phyloP scores from a whole-genome alignment of 73 alveolate genomes.

The Paramecium biaurelia region DNA sequence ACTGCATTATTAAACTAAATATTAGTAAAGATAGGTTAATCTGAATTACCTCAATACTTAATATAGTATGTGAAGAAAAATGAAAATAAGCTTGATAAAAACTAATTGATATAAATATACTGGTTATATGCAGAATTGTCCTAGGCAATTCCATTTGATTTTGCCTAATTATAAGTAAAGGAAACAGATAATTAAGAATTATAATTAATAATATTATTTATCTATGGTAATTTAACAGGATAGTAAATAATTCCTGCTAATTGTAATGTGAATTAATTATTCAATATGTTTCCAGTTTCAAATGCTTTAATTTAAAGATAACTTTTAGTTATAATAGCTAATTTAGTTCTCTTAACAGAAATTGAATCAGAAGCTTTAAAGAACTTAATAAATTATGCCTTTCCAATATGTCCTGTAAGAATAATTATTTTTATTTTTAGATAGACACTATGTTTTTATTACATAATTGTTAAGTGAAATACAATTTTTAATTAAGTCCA shows the following conservation, averaged over 20 bases:
- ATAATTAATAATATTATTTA: not conserved
- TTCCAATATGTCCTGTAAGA: not conserved
- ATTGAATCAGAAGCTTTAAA: not conserved
- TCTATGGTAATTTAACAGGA: not conserved
- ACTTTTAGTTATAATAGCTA: not conserved
- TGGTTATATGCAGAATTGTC: constrained; percentile 21
- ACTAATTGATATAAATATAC: not conserved
- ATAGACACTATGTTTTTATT: not conserved
- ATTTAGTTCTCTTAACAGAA: not conserved
- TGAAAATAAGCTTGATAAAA: not conserved
- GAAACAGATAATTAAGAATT: not conserved
- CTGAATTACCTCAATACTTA: not conserved
- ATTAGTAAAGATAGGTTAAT: not conserved
- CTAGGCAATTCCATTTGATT: not conserved
- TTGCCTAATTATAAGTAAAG: not conserved
- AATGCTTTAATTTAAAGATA: not conserved
- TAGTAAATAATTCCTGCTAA: not conserved
- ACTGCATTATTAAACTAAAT: not conserved
- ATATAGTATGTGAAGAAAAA: not conserved
- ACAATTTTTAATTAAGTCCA: not conserved
- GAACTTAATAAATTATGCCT: not conserved
- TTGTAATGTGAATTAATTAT: not conserved
- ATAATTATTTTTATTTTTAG: not conserved
- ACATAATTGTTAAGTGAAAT: not conserved
- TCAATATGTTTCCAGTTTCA: not conserved